Conservation (phyloP, 2,329 filamentous ascomycete species). For the Cladosporium sp. region DNA sequence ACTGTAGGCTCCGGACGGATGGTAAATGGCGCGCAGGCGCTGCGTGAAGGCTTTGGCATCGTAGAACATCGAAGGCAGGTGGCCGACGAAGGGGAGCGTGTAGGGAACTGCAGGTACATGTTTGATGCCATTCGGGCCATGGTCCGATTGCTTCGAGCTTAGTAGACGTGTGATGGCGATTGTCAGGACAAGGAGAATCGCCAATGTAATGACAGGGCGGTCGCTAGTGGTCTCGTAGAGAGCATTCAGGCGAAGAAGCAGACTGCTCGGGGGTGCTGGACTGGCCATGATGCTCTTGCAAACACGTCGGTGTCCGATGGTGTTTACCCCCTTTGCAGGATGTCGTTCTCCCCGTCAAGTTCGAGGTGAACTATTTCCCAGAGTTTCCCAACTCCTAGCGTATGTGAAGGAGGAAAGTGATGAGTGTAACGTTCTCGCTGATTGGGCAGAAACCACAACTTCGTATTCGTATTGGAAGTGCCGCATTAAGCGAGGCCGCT, state of each 20-base stretch:
- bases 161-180: constrained; percentile 17
- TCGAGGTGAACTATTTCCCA: too few relatives aligned
- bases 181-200: constrained; percentile 18
- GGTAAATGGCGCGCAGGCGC: constrained; percentile 35
- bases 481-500: too few relatives aligned
- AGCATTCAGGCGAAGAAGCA: constrained; percentile 1
- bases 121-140: constrained; percentile 20
- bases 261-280: neutral
- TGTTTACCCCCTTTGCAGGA: too few relatives aligned
- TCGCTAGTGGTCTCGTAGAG: constrained; percentile 3
- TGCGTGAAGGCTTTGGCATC: constrained; percentile 42
- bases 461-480: too few relatives aligned
- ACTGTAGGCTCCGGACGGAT: constrained; percentile 39
- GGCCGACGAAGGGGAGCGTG: constrained; percentile 56
- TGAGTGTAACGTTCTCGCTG: too few relatives aligned
- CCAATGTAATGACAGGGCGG: constrained; percentile 10
- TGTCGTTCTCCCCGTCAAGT: too few relatives aligned
- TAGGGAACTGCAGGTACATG: constrained; percentile 50
- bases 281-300: neutral
- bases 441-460: too few relatives aligned
- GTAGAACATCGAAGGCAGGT: constrained; percentile 48
- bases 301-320: too few relatives aligned
- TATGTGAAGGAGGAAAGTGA: too few relatives aligned
- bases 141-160: constrained; percentile 11
- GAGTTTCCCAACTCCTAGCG: too few relatives aligned